phyloP scores from a whole-genome alignment of 1,284 basidiomycete species.

The Leccinum cinnamomeum region DNA sequence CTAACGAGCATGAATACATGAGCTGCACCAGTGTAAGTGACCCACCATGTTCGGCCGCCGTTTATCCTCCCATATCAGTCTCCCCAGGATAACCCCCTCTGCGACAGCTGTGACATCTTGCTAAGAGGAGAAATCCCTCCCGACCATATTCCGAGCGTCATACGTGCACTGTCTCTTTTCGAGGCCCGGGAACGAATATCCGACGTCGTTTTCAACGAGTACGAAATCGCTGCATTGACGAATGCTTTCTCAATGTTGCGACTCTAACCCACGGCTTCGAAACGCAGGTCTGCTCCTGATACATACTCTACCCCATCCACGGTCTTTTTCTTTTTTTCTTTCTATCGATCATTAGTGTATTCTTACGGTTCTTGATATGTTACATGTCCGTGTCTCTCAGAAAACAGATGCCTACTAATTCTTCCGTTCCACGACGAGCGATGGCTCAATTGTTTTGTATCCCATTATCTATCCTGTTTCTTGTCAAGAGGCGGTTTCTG shows the following conservation, averaged over 20 bases:
- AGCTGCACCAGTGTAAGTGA: constrained; percentile 16
- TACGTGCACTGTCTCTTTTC: constrained; percentile 23
- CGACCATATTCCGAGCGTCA: constrained; percentile 27
- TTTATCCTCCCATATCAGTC: not conserved
- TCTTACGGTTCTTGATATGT: constrained; percentile 5
- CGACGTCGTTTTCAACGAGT: constrained; percentile 11
- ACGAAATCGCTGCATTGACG: constrained; percentile 19
- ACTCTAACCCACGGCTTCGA: constrained; percentile 4
- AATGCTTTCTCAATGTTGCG: constrained; percentile 27
- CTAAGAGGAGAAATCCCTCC: constrained; percentile 22
- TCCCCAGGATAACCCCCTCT: constrained; percentile 21
- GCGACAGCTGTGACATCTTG: constrained; percentile 17
- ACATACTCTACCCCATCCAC: not conserved
- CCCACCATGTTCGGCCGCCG: too few relatives aligned
- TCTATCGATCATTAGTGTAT: not conserved
- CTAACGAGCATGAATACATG: constrained; percentile 4
- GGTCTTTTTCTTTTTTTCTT: not conserved
- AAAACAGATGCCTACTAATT: not conserved
- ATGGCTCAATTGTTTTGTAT: constrained; percentile 10
- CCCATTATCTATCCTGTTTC: not conserved
- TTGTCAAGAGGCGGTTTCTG: not conserved
- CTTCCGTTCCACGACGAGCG: not conserved
- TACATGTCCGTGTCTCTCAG: not conserved
- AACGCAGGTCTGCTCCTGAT: not conserved
- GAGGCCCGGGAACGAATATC: constrained; percentile 15